phyloP scores from a whole-genome alignment of 2,329 filamentous ascomycete species.

The Talaromyces funiculosus region DNA sequence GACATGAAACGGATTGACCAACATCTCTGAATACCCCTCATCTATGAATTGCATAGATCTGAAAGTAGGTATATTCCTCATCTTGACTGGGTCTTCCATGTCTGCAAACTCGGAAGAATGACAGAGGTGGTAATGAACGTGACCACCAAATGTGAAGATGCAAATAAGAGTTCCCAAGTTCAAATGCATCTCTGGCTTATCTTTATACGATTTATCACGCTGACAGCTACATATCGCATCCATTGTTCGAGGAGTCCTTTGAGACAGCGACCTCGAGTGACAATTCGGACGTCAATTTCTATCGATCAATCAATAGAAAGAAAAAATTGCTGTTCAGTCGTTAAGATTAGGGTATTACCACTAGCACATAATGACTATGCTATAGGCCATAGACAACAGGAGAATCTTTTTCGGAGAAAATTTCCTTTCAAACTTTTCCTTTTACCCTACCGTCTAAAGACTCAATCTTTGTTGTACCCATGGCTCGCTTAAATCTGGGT shows the following conservation, averaged over 20 bases:
- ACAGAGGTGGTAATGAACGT: neutral
- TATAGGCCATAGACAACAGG: neutral
- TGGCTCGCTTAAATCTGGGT: neutral
- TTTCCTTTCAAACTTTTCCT: neutral
- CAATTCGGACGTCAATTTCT: neutral
- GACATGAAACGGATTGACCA: neutral
- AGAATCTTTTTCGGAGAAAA: neutral
- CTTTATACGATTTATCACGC: neutral
- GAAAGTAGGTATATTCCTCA: neutral
- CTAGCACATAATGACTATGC: neutral
- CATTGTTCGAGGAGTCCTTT: neutral
- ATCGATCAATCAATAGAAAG: neutral
- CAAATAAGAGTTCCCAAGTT: neutral
- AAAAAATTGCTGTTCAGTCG: neutral
- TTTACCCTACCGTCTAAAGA: neutral
- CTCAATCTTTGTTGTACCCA: neutral
- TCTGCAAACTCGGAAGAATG: neutral
- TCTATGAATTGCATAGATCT: neutral
- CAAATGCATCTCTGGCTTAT: neutral
- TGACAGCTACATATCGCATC: neutral
- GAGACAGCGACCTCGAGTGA: neutral
- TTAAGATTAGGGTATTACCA: neutral
- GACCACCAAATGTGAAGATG: neutral
- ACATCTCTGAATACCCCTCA: constrained; percentile 13
- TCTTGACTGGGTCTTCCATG: neutral